Base-by-base conservation (phyloP, 176 grass and related monocot species). In the Aegilops tauschii region DNA sequence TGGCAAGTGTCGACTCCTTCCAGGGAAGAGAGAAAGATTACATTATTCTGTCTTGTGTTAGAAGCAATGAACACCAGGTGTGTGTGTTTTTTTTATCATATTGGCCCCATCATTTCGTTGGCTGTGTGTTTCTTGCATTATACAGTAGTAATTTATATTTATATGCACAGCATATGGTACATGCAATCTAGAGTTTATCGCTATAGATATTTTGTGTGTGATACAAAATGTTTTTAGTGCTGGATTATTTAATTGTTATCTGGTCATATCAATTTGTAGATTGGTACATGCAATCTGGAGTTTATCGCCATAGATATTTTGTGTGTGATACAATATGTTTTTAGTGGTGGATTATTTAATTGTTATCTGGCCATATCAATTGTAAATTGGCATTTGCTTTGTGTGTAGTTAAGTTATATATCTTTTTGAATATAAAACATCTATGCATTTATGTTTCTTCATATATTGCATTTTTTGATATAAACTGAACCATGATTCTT, bases 21-120 rank as follows among this genome's bases (percentile, higher is more conserved):
- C 97, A 99, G 81, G 97, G 97, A 56, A 94, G 97, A 87, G 97
- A 99, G 78, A 99, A 99, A 86, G 97, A 99, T 87, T 99, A 99
- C 83, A 99, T 99, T 80, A 99, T 99, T 81, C 76, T 99, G 47
- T 99, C 97, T 87, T 99, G 97, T 85, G 97, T 99, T 84, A 89
- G 97, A 83, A 99, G 97, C 88, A 99, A 99, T 64, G 97, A 99
- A 65, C 97, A 97, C 88, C 97, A 99, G 94, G 97, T 96, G 74
- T 81, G 63, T 54, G 35, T 88, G 29, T 45, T 65, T 13, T 81
- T 77, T 77, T 72, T 27, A 73, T 86, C 49, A 35, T 28, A 21
- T 91, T 40, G 75, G 20, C 6, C 10, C 27, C n/a, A 50, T 68
- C 58, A 58, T 69, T 70, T 59, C 69, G 3, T 37, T 36, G 63